phyloP scores from a whole-genome alignment of 1,139 yeast species.

The Candida sanyaensis region DNA sequence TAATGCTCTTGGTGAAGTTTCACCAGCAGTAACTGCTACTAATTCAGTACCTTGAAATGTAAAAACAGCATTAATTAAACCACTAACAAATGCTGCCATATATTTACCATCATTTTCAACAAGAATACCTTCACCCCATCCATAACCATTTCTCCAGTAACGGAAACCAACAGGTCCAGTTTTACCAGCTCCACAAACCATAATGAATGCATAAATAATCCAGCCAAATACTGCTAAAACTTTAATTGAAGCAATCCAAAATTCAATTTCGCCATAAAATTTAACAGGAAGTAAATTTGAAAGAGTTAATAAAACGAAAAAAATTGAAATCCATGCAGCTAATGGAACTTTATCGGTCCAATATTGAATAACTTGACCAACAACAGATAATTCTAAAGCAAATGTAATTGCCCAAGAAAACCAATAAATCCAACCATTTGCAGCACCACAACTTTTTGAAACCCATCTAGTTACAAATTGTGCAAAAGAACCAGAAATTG shows the following conservation, averaged over 20 bases:
- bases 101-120: conserved; percentile 37
- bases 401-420: conserved; percentile 85
- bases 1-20: conserved; percentile 54
- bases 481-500: conserved; percentile 65
- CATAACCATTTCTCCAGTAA: conserved; percentile 93
- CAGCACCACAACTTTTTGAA: conserved; percentile 73
- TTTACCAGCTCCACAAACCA: conserved; percentile 72
- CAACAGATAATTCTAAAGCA: conserved; percentile 79
- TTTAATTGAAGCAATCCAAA: conserved; percentile 60
- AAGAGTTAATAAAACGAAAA: conserved; percentile 42
- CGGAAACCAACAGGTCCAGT: conserved; percentile 79
- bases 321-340: conserved; percentile 77
- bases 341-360: conserved; percentile 77
- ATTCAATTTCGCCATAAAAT: conserved; percentile 49
- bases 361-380: conserved; percentile 71
- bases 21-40: conserved; percentile 89
- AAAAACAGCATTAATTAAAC: conserved; percentile 70
- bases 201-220: conserved; percentile 64
- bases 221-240: conserved; percentile 73
- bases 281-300: conserved; percentile 45
- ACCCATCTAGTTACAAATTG: conserved; percentile 60
- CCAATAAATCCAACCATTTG: conserved; percentile 86
- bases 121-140: conserved; percentile 69
- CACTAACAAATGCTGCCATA: conserved; percentile 59
- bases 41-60: conserved; percentile 82